Evolutionary conservation across 2,329 filamentous ascomycete species (phyloP).

Genomic region (Claviceps monticola): DNA sequence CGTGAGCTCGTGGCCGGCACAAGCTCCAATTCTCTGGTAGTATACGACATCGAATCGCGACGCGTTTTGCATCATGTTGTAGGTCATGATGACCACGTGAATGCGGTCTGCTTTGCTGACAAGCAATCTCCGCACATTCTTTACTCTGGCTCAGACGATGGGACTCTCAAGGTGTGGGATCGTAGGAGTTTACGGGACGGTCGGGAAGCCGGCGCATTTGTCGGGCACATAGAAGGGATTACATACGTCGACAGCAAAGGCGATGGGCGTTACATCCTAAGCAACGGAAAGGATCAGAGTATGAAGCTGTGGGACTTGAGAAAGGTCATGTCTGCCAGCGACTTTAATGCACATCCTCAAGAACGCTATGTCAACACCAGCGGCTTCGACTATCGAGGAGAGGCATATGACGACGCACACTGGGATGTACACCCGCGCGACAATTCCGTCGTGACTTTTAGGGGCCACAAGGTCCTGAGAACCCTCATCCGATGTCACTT

Average conservation of each 20-base stretch:
- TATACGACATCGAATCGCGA: conserved; percentile 82
- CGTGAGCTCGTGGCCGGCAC: conserved; percentile 84
- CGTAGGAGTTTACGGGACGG: conserved; percentile 79
- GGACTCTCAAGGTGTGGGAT: conserved; percentile 93
- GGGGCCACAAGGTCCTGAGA: conserved; percentile 75
- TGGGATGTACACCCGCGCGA: conserved; percentile 58
- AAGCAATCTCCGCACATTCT: conserved; percentile 79
- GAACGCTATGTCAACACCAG: conserved; percentile 37
- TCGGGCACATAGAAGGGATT: conserved; percentile 52
- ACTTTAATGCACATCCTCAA: conserved; percentile 42
- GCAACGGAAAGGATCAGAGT: conserved; percentile 89
- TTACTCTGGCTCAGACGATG: conserved; percentile 91
- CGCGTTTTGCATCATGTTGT: conserved; percentile 58
- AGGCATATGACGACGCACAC: conserved; percentile 47
- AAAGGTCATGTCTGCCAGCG: conserved; percentile 67
- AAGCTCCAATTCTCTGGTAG: conserved; percentile 62
- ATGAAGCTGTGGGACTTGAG: conserved; percentile 96
- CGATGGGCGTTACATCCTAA: conserved; percentile 70
- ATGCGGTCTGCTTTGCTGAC: conserved; percentile 93
- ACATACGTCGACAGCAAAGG: conserved; percentile 59
- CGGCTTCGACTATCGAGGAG: conserved; percentile 63
- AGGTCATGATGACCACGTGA: conserved; percentile 81
- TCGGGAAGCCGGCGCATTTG: conserved; percentile 52
- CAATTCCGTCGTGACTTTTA: conserved; percentile 86
- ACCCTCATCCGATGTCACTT: conserved; percentile 95